Evolutionary conservation across 1,284 basidiomycete species (phyloP).

Genomic region (Trametes hirsuta): DNA sequence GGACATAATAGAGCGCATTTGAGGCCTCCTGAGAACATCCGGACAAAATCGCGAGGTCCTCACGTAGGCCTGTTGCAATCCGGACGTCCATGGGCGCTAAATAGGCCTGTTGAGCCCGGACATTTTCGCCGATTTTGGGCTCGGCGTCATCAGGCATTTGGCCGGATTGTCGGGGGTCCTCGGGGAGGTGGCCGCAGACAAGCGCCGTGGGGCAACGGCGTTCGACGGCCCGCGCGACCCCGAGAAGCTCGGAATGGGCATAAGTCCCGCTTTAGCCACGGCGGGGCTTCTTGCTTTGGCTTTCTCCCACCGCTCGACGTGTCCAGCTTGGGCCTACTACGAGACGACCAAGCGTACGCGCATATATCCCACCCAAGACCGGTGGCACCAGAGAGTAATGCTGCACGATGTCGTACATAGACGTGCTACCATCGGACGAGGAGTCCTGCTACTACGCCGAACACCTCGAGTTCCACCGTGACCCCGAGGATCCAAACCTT

Average conservation of each 20-base stretch:
- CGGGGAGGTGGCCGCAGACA: background rate
- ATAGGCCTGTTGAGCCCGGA: no score
- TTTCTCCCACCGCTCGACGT: constrained; percentile 1
- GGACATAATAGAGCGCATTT: no score
- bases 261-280: background rate
- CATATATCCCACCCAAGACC: background rate
- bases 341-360: background rate
- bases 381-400: background rate
- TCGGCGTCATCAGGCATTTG: no score
- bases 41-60: no score
- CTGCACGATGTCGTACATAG: constrained; percentile 32
- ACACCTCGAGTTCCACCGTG: constrained; percentile 52
- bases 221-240: background rate
- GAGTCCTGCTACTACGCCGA: constrained; percentile 59
- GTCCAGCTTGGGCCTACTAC: background rate
- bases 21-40: no score
- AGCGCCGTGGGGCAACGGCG: background rate
- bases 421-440: constrained; percentile 35
- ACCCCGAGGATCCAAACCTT: constrained; percentile 30
- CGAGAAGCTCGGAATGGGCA: constrained; percentile 5
- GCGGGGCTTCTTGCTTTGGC: background rate
- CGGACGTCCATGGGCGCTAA: no score
- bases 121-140: no score
- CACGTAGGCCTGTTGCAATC: no score
- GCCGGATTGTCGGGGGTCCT: no score